phyloP scores from a whole-genome alignment of 129 eudicot species.

The Artemisia tridentata region DNA sequence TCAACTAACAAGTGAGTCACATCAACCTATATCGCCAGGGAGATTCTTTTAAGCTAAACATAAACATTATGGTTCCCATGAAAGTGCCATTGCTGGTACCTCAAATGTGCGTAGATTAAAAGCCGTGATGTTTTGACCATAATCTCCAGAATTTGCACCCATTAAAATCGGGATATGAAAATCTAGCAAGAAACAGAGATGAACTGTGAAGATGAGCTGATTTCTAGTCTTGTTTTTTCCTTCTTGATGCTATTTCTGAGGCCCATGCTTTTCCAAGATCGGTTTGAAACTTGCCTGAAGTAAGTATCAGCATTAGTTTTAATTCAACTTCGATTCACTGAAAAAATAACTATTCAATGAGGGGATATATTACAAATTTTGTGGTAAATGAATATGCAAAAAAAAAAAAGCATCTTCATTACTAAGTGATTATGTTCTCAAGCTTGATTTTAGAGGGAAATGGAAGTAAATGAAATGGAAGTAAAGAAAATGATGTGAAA shows the following conservation, averaged over 20 bases:
- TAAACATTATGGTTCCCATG: conserved; percentile 17
- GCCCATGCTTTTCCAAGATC: conserved; percentile 96
- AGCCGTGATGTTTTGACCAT: background rate
- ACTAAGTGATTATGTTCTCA: too few relatives aligned
- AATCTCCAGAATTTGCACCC: conserved; percentile 19
- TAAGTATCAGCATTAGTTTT: background rate
- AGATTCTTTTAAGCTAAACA: conserved; percentile 8
- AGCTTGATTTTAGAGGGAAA: too few relatives aligned
- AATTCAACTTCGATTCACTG: background rate
- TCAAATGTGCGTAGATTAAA: conserved; percentile 3
- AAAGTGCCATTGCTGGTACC: background rate
- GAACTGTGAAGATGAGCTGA: background rate
- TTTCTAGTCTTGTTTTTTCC: conserved; percentile 44
- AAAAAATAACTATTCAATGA: background rate
- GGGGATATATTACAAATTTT: conserved; percentile 1
- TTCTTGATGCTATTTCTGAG: conserved; percentile 72
- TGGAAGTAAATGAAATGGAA: too few relatives aligned
- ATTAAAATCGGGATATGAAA: background rate
- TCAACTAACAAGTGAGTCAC: background rate
- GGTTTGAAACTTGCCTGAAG: conserved; percentile 90
- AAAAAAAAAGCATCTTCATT: too few relatives aligned
- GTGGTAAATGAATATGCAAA: too few relatives aligned
- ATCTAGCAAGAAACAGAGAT: background rate
- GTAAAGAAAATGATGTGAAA: too few relatives aligned
- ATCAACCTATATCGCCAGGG: background rate